These are phyloP conservation scores for Aspergillus neoniger DNA, from an alignment of 2,329 filamentous ascomycete genomes.

Conservation along the genomic window DNA sequence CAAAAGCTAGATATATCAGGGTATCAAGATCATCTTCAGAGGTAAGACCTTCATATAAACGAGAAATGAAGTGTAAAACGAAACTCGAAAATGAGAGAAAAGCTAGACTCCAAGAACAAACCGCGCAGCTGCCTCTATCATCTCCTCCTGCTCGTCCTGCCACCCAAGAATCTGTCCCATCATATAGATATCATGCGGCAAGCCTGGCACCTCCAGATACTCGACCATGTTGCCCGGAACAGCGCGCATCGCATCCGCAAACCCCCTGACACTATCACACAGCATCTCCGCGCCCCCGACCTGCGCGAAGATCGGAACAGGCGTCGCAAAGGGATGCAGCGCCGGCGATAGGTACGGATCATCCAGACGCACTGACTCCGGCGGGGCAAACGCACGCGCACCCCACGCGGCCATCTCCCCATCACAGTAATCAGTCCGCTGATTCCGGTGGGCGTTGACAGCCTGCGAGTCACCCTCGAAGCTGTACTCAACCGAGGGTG, in stretches of 20 bases:
- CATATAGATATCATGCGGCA: constrained; percentile 24
- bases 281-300: constrained; percentile 18
- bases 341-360: constrained; percentile 20
- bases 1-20: too few relatives aligned
- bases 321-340: constrained; percentile 20
- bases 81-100: too few relatives aligned
- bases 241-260: neutral
- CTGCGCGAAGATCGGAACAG: constrained; percentile 20
- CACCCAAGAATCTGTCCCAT: constrained; percentile 19
- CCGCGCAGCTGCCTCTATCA: neutral
- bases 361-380: constrained; percentile 14
- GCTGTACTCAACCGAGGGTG: constrained; percentile 1
- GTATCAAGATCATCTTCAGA: too few relatives aligned
- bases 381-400: constrained; percentile 15
- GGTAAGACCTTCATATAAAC: too few relatives aligned
- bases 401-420: constrained; percentile 22
- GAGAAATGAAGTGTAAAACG: too few relatives aligned
- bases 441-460: constrained; percentile 8
- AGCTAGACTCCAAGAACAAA: neutral
- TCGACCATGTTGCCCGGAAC: constrained; percentile 12
- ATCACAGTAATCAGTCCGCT: constrained; percentile 16
- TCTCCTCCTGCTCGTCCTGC: constrained; percentile 16
- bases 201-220: constrained; percentile 14
- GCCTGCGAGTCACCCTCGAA: neutral
- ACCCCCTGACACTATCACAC: constrained; percentile 14